These are phyloP conservation scores for Ophiostoma quercus DNA, from an alignment of 2,329 filamentous ascomycete species.

Conservation along the genomic window DNA sequence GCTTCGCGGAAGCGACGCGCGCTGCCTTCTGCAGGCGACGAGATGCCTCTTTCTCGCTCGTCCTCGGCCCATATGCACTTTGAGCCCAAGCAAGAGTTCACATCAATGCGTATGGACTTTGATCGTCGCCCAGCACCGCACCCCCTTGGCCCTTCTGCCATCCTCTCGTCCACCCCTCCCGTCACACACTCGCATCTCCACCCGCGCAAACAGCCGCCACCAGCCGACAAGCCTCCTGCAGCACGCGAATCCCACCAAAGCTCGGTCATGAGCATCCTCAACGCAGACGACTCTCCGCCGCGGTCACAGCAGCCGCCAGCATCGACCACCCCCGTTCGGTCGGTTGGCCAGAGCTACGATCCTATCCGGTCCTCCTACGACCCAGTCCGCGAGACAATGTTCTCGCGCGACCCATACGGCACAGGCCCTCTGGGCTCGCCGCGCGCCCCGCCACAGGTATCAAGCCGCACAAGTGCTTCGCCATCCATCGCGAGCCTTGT, in stretches of 20 bases:
- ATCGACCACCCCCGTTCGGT: constrained; percentile 47
- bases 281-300: constrained; percentile 46
- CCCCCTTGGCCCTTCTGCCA: constrained; percentile 26
- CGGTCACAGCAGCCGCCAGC: constrained; percentile 35
- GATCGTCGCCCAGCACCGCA: constrained; percentile 32
- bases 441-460: constrained; percentile 43
- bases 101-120: constrained; percentile 36
- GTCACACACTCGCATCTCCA: constrained; percentile 29
- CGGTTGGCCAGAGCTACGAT: constrained; percentile 80
- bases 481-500: constrained; percentile 89
- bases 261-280: constrained; percentile 54
- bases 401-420: constrained; percentile 46
- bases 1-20: constrained; percentile 50
- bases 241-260: constrained; percentile 49
- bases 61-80: constrained; percentile 21
- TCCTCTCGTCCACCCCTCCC: constrained; percentile 29
- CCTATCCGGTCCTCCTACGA: constrained; percentile 73
- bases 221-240: constrained; percentile 38
- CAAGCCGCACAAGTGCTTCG: constrained; percentile 76
- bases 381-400: constrained; percentile 57
- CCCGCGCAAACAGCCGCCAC: constrained; percentile 23
- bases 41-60: constrained; percentile 17
- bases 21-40: constrained; percentile 28
- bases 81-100: constrained; percentile 36
- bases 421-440: constrained; percentile 48